Evolutionary conservation across 1,139 yeast species (phyloP).

Genomic region (Wickerhamiella infanticola): DNA sequence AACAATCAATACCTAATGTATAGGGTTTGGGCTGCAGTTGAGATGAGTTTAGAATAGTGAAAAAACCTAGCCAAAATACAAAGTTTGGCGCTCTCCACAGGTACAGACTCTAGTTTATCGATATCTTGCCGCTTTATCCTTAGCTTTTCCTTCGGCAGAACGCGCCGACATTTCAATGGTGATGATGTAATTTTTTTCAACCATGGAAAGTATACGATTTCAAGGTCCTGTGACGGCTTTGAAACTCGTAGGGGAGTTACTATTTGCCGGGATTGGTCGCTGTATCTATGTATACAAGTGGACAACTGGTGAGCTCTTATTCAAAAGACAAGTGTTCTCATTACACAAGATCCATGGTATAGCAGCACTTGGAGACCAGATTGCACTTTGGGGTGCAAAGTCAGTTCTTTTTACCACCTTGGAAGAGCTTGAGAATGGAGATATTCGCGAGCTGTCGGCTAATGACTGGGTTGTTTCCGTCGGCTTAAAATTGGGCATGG

Average conservation of each 20-base stretch:
- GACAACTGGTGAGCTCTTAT: conserved; percentile 27
- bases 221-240: conserved; percentile 55
- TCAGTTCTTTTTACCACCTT: conserved; percentile 38
- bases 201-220: conserved; percentile 1
- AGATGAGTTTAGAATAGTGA: too few species aligned
- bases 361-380: conserved; percentile 23
- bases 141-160: background rate
- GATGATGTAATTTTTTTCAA: background rate
- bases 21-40: too few species aligned
- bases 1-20: too few species aligned
- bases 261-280: conserved; percentile 71
- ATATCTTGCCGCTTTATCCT: too few species aligned
- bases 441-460: conserved; percentile 32
- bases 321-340: conserved; percentile 36
- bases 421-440: conserved; percentile 10
- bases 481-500: conserved; percentile 20
- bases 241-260: conserved; percentile 27
- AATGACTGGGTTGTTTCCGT: conserved; percentile 68
- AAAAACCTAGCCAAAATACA: too few species aligned
- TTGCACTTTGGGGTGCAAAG: conserved; percentile 58
- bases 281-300: conserved; percentile 39
- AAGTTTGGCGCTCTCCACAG: too few species aligned
- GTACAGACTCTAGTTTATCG: too few species aligned
- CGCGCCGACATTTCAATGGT: background rate
- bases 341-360: conserved; percentile 75